Evolutionary conservation across 176 grass and related monocot species (phyloP), one percentile per base, ranked within the genome.

Genomic region (Musa schizocarpa): DNA sequence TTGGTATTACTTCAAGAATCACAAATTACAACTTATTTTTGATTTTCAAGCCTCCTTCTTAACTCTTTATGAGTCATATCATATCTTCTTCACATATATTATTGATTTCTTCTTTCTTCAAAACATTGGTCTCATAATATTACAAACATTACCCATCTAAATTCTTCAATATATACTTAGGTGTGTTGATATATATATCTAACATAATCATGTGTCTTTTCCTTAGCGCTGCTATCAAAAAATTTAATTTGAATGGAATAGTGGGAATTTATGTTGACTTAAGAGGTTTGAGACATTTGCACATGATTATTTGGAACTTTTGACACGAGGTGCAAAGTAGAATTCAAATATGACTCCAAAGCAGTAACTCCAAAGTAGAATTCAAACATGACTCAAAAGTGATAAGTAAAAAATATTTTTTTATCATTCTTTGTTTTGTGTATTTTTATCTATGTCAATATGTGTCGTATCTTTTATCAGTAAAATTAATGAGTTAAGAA

Each of bases 1-100:
- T 99, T 85, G 86, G 82, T 94, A 92, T 68, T 99, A 99, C 73
- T 81, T 92, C 43, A 90, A 99, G 79, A 99, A 94, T 71, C 83
- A 88, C 66, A 99, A 99, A 86, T 76, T 99, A 48, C 90, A 99
- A 82, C 70, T 99, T 1, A 99, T 88, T 1, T 99, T 91, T 0
- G 95, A 92, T 76, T 99, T 94, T 12, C 86, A 99, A 82, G 90
- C 94, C 13, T 89, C 88, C 43, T 89, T 88, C 1, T 88, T 89
- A 20, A 89, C 88, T 1, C 84, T 88, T 9, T 99, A 94, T 78
- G 95, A 99, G 71, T 99, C 91, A 20, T 91, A 99, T 79, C 88
- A 99, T 76, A 86, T 86, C 54, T 92, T 99, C 83, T 99, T 99
- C 73, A 83, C 88, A 1, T 91, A 99, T 78, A 94, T 99, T n/a